Evolutionary conservation across 208 protist genomes (phyloP), one percentile per base, ranked within the genome.

Genomic region (Crithidia sp.): DNA sequence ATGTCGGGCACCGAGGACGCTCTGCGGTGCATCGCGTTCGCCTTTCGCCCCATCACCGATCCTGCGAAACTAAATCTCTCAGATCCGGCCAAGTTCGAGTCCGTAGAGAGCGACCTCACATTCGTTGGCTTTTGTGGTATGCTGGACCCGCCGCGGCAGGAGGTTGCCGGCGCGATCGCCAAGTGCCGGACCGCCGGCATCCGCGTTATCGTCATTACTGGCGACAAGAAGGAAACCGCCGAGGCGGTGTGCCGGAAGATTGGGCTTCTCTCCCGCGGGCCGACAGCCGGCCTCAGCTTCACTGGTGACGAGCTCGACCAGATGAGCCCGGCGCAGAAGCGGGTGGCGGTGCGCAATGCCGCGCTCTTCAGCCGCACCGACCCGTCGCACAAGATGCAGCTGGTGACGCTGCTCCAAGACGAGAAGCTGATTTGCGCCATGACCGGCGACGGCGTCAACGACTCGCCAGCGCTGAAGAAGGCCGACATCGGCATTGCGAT

Each of bases 401-500:
- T 98, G 19, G 86, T 97, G 58, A 86, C 89, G 13, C 65, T 96
- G 39, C 63, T 97, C 16, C 90, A 97, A 64, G 81, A 92, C n/a
- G 71, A 95, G 62, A 79, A 81, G 62, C 71, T 94, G n/a, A 91
- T 97, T 58, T 92, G 85, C 56, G 93, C 91, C 37, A 96, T 98
- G 93, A 97, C 93, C 0, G 93, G 95, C 12, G 94, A 98, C 77
- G 94, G 94, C 41, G 89, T 97, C 37, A 98, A 98, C 73, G 94
- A 97, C 71, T 96, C 98, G 5, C 97, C 98, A 2, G 98, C 98
- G n/a, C 88, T 99, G 28, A 99, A 99, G 68, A 93, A 98, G 54
- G 98, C 98, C 3, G 95, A 99, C 82, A 99, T 99, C 83, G 98
- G 98, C 62, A 97, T 99, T 64, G 98, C 98, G 36, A 99, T 99